Evolutionary conservation across 164 flowering plant species (phyloP), one percentile per base, ranked within the genome.

Genomic region (Echeveria elegans): DNA sequence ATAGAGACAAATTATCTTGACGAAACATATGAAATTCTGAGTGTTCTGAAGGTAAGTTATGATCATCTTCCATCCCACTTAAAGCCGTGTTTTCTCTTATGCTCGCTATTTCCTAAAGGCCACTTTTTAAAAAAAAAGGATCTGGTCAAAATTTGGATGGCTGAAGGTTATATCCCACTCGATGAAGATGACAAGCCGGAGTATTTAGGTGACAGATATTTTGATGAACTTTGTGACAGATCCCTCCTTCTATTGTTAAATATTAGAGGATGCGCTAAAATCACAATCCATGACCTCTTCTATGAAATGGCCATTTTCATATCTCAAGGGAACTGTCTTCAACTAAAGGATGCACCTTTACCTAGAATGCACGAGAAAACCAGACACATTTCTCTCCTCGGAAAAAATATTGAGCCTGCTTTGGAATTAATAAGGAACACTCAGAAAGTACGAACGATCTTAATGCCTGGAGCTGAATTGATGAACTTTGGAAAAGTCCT

Each of bases 241-340:
- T 77, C 70, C 38, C 72, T 81, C 63, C 74, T 81, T 52, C 69
- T 72, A 50, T n/a, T 29, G 16, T 40, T 64, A 31, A 31, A 21
- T 5, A 6, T 26, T 40, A 45, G 10, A 0, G 37, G 28, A 6
- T 32, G 53, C 2, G 19, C 41, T 6, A 28, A 14, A 43, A 77
- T 64, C 47, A 67, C 28, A 34, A 78, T 81, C 80, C 80, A 77
- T 56, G 79, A 77, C 14, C 47, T 75, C 40, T 70, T 73, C 34
- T 75, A 75, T 38, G 72, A 69, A 31, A 48, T 75, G 36, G 77
- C 79, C 18, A 59, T 43, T 56, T 38, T 10, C 8, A 64, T 78
- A 10, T 62, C 78, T 6, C 50, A 50, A 0, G 37, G 37, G 3
- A 3, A 34, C 37, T 7, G 15, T 32, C n/a, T n/a, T n/a, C 68